Evolutionary conservation across 371 early-diverging fungal genomes (phyloP).

Genomic region (Mucor plumbeus): DNA sequence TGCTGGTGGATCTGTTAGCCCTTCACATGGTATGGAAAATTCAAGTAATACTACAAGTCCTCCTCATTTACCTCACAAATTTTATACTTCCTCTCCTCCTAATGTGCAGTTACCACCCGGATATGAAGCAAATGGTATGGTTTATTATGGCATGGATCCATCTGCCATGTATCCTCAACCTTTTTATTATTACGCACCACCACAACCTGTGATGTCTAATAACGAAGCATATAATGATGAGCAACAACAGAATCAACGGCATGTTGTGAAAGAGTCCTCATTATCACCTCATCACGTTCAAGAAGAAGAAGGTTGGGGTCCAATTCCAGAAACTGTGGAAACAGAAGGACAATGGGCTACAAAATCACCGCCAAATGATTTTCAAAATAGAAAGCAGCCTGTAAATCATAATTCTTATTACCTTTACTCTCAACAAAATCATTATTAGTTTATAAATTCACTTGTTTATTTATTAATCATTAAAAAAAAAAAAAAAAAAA

Average conservation of each 20-base stretch:
- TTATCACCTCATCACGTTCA: not conserved
- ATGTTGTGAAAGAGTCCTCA: not conserved
- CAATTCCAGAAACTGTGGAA: slow-evolving; percentile 9
- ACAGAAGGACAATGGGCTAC: slow-evolving; percentile 6
- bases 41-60: slow-evolving; percentile 6
- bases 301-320: slow-evolving; percentile 18
- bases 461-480: not conserved
- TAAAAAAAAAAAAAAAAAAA: no score
- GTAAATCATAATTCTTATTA: not conserved
- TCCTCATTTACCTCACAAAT: slow-evolving; percentile 12
- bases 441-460: not conserved
- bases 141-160: slow-evolving; percentile 43
- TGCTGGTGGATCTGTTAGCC: not conserved
- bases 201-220: not conserved
- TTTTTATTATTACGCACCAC: slow-evolving; percentile 30
- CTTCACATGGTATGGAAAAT: not conserved
- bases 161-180: slow-evolving; percentile 34
- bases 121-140: slow-evolving; percentile 50
- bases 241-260: not conserved
- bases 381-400: slow-evolving; percentile 7
- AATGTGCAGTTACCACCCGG: slow-evolving; percentile 25
- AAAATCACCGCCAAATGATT: slow-evolving; percentile 3
- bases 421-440: not conserved
- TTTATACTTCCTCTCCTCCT: slow-evolving; percentile 8
- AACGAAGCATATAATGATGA: not conserved